These are phyloP conservation scores for Luvunga scandens DNA, from an alignment of 345 rosid genomes.

Conservation along the genomic window DNA sequence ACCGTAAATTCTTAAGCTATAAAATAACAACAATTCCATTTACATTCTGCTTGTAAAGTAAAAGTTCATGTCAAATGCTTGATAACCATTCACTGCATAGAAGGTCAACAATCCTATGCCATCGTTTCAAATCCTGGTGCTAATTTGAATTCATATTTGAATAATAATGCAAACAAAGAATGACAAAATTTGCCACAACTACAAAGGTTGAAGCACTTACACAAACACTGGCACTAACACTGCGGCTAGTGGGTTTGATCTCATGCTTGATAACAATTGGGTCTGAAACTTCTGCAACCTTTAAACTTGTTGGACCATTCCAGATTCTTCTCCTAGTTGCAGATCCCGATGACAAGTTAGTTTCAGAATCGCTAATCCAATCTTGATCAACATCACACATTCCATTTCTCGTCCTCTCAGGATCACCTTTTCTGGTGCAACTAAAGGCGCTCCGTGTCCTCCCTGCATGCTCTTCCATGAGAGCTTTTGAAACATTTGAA, in stretches of 20 bases:
- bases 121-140: not conserved
- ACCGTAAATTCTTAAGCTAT: not conserved
- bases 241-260: constrained; percentile 18
- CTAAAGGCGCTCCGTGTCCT: not conserved
- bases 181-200: not conserved
- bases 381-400: constrained; percentile 21
- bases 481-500: constrained; percentile 16
- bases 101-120: no score
- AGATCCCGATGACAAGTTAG: constrained; percentile 24
- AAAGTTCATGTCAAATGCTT: not conserved
- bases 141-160: not conserved
- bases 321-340: constrained; percentile 48
- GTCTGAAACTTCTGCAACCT: constrained; percentile 28
- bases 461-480: not conserved
- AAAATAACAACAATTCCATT: not conserved
- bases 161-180: not conserved
- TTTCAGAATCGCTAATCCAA: constrained; percentile 37
- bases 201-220: constrained; percentile 22
- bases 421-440: constrained; percentile 9
- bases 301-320: constrained; percentile 29
- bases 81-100: not conserved
- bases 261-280: constrained; percentile 30
- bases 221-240: constrained; percentile 26
- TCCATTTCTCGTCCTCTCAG: constrained; percentile 18
- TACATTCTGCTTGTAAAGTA: not conserved